A percentile compares a stretch with the other conserved stretches of the same genome.
These are phyloP conservation scores for Chaetomium tenue DNA, from an alignment of 495 filamentous ascomycete genomes.

Conservation along the genomic window DNA sequence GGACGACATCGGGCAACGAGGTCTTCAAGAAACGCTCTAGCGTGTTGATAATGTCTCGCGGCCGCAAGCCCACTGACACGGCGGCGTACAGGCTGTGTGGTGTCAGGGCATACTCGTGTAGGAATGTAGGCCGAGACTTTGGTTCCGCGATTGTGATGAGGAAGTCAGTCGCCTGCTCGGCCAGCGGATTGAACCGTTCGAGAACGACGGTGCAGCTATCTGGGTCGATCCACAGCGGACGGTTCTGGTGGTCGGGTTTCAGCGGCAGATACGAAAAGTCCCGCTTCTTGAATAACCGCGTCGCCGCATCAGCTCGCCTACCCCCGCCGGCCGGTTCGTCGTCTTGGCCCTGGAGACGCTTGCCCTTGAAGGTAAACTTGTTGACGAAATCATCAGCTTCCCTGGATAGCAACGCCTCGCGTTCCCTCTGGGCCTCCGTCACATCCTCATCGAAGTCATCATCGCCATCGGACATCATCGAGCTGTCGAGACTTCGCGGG, in stretches of 20 bases:
- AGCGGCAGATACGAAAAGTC: constrained; percentile 80
- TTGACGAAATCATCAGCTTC: constrained; percentile 62
- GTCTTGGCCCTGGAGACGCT: constrained; percentile 40
- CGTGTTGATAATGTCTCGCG: constrained; percentile 84
- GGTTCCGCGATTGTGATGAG: constrained; percentile 95
- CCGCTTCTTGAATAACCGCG: constrained; percentile 48
- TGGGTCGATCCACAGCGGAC: constrained; percentile 92
- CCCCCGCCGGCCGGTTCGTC: constrained; percentile 19
- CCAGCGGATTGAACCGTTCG: constrained; percentile 89
- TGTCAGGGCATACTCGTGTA: constrained; percentile 93
- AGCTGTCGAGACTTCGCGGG: constrained; percentile 64
- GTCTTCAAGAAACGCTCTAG: constrained; percentile 87
- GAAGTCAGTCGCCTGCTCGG: constrained; percentile 86
- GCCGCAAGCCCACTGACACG: constrained; percentile 83
- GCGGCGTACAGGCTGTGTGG: constrained; percentile 92
- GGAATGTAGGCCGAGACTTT: constrained; percentile 75
- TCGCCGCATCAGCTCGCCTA: constrained; percentile 45
- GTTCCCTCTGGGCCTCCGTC: constrained; percentile 55
- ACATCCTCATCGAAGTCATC: constrained; percentile 70
- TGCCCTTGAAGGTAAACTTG: constrained; percentile 47
- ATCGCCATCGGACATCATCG: constrained; percentile 41
- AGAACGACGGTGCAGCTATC: constrained; percentile 79
- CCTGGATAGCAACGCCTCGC: constrained; percentile 55
- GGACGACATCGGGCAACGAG: constrained; percentile 72
- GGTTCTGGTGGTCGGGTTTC: constrained; percentile 82